Evolutionary conservation across 2,329 filamentous ascomycete genomes (phyloP), one percentile per base, ranked within the genome.

Genomic region (Calonectria pseudoreteaudii): DNA sequence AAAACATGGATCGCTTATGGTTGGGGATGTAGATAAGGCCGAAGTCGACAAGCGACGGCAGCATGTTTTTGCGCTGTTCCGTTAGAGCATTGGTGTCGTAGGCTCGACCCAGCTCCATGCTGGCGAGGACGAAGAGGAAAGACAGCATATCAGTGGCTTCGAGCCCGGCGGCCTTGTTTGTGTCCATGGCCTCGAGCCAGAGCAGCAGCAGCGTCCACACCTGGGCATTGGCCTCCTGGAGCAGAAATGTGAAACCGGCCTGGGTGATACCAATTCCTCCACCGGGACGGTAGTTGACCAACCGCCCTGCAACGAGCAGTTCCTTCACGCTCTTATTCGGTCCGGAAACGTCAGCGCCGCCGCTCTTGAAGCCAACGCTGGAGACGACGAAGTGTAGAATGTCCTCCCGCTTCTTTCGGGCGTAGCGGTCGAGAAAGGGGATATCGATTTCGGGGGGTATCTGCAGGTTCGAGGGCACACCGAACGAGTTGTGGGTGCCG

Each of bases 361-460:
- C 85, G 81, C 75, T 86, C 81, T 80, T 87, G 83, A 75, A 90
- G 1, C 91, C 92, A 11, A 94, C 93, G 74, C 91, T 93, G 72
- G 93, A 94, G 26, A 99, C 97, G 83, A 99, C 96, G 82, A 95
- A 99, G 84, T 98, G 97, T 62, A 99, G 85, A 34, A 99, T 98
- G 31, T 95, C 94, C 84, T 99, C 97, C 96, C 97, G 99, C 82
- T 98, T 96, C 79, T 91, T 91, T 69, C 94, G 91, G 7, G 97
- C 95, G 85, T 96, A 97, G 34, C 92, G 90, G 81, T 99, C 97
- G 71, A 99, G 90, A 78, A 94, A 95, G 1, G 90, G 81, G 14
- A 95, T 85, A 73, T 93, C 92, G 64, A 97, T 90, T 64, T 91
- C 90, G 70, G 89, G 86, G 50, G 91, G 90, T 41, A 91, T 88